Evolutionary conservation across 2,329 filamentous ascomycete genomes (phyloP), one percentile per base, ranked within the genome.

Genomic region (Hirsutella rhossiliensis): DNA sequence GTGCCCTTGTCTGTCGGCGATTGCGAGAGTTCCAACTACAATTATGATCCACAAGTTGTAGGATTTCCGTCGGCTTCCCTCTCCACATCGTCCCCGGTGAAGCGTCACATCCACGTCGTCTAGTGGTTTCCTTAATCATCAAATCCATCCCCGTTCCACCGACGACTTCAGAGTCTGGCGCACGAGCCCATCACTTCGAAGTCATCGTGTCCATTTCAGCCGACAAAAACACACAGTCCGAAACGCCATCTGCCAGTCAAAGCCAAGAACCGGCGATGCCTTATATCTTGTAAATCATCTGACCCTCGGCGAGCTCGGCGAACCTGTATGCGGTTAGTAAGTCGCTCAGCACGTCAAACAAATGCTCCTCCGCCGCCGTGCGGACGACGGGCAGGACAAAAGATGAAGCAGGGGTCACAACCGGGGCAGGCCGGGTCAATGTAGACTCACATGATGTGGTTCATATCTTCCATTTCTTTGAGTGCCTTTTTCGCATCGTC

Each of bases 391-490:
- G 9, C 5, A 11, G 18, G 30, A 15, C 4, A 34, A 34, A 41
- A 19, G 23, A 18, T 12, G 5, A 3, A 19, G 20, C 30, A 32
- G 11, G 31, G 12, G 11, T 34, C 12, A 15, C 34, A 15, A 37
- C 4, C 5, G 17, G 19, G 15, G 34, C n/a, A n/a, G 23, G n/a
- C 32, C 41, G 23, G 23, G 23, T 9, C 3, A 27, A 4, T 6
- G 23, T 27, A 9, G 44, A 79, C 85, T 76, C 69, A 90, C 89
- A 98, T 98, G 58, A 98, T 81, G 68, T 90, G 82, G 62, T 96
- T 96, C 54, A 75, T 71, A 51, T 85, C 80, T 55, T 87, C 82
- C 78, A 98, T 81, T 59, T 75, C 80, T 62, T 78, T 78, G 45
- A 98, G 68, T 38, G 87, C 89, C 61, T 82, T 76, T 46, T 83